Base-by-base conservation (phyloP, 805 yeast species). In the Schwanniomyces polymorphus region DNA sequence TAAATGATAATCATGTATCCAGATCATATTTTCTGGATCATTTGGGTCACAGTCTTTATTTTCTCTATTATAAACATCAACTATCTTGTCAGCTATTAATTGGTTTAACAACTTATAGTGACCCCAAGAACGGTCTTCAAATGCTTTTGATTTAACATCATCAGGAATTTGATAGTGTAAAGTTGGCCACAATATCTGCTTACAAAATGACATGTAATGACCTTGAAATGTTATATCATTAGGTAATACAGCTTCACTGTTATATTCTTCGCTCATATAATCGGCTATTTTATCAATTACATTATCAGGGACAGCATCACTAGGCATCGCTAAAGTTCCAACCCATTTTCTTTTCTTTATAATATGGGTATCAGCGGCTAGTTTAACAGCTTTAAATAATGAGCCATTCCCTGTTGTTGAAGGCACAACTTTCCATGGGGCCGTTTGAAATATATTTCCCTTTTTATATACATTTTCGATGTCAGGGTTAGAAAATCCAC, bases 171-270 rank as follows among this genome's bases (percentile, higher is more conserved):
- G 97, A 63, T 94, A 94, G 56, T 81, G 85, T 52, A 94, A 77
- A 2, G 97, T 89, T 27, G 99, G 99, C 98, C 98, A 94, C 51
- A 94, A 72, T 34, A 94, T 88, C 59, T 91, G 95, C 66, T 94
- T 94, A 65, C 97, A 92, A 64, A 87, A 94, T 44, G 89, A 88
- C 48, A 82, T 83, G 65, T 94, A 94, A 61, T 91, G 97, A 17
- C 97, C 97, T 59, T 86, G 87, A 57, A 90, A 89, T 0, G 90
- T 83, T 27, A 81, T 67, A 65, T 94, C 98, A 54, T 80, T 81
- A 2, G 92, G 84, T 49, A 81, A 82, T 2, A 91, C 88, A 0
- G 90, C 82, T 48, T 77, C 79, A 35, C 85, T 80, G 47, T 80
- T 60, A 61, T 80, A 85, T 2, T 82, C 79, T 0, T 63, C 59